Base-by-base conservation (phyloP, 441 rosid genomes). In the Capsella rubella region DNA sequence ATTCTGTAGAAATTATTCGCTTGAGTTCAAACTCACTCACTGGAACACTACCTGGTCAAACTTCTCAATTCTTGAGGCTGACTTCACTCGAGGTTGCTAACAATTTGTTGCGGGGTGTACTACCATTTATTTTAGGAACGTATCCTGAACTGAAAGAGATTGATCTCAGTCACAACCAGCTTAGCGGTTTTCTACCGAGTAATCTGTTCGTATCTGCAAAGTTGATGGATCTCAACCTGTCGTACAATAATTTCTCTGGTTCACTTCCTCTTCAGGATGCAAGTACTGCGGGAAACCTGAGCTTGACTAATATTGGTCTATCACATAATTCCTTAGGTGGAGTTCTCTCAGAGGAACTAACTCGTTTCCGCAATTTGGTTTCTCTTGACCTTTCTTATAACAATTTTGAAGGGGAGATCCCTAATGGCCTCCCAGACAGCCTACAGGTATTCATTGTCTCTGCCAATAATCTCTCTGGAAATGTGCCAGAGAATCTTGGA, bases 11-110 rank as follows among this genome's bases (percentile, higher is more conserved):
- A 81, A 73, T 71, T 59, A 82, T 89, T 68, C 82, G 82, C 37
- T 67, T 89, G 78, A 89, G 86, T 78, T 87, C 87, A 39, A 89
- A 89, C 73, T 76, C 79, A 60, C 81, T 89, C 73, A 78, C 73
- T 6, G 91, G 94, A 73, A 76, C 82, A 59, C 43, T 87, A 58
- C 87, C 91, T 11, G 61, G 68, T 72, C 67, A 84, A 79, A 85
- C 91, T 65, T 82, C 85, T 78, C 85, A 87, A 28, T 89, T 89
- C 66, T 64, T 84, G 79, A 85, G 91, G 84, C 80, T 89, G 53
- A 73, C 82, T 75, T 75, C 84, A 2, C 76, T 89, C n/a, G 78
- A 81, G 74, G 83, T 71, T 45, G 83, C 89, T 3, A 79, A 78
- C 78, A 89, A 89, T 74, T 71, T 78, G 47, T 55, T 89, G 70